phyloP scores from a whole-genome alignment of 805 yeast species.

The Candida maltosa region DNA sequence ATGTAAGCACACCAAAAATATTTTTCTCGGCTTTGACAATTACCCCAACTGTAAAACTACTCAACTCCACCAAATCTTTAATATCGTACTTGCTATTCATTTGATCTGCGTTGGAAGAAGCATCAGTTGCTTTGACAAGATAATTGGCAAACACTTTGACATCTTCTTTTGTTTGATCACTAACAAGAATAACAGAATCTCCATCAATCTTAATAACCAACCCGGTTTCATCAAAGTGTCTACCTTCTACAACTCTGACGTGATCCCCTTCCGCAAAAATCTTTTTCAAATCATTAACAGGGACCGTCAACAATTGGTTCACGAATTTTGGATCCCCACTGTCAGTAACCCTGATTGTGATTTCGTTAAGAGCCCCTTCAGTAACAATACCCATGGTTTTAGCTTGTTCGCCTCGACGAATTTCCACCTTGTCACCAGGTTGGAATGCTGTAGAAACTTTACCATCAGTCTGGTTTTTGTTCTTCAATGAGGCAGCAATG shows the following conservation, averaged over 20 bases:
- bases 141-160: slow-evolving; percentile 91
- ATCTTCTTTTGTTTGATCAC: slow-evolving; percentile 86
- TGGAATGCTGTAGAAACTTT: slow-evolving; percentile 54
- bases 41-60: slow-evolving; percentile 84
- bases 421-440: slow-evolving; percentile 92
- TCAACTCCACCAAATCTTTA: slow-evolving; percentile 85
- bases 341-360: slow-evolving; percentile 47
- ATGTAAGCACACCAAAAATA: slow-evolving; percentile 71
- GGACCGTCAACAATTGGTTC: slow-evolving; percentile 71
- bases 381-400: slow-evolving; percentile 81
- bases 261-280: slow-evolving; percentile 91
- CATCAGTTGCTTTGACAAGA: slow-evolving; percentile 86
- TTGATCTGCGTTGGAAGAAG: slow-evolving; percentile 53
- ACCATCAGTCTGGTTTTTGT: slow-evolving; percentile 28
- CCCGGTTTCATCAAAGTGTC: slow-evolving; percentile 91
- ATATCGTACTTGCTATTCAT: slow-evolving; percentile 77
- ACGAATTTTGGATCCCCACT: slow-evolving; percentile 55
- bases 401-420: slow-evolving; percentile 89
- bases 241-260: slow-evolving; percentile 88
- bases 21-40: slow-evolving; percentile 88
- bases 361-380: slow-evolving; percentile 56
- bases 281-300: slow-evolving; percentile 77
- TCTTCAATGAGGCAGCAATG: slow-evolving; percentile 81
- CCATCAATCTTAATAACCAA: slow-evolving; percentile 78
- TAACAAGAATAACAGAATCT: slow-evolving; percentile 84